phyloP scores from a whole-genome alignment of 805 yeast genomes.

The Kodamaea kakaduensis region DNA sequence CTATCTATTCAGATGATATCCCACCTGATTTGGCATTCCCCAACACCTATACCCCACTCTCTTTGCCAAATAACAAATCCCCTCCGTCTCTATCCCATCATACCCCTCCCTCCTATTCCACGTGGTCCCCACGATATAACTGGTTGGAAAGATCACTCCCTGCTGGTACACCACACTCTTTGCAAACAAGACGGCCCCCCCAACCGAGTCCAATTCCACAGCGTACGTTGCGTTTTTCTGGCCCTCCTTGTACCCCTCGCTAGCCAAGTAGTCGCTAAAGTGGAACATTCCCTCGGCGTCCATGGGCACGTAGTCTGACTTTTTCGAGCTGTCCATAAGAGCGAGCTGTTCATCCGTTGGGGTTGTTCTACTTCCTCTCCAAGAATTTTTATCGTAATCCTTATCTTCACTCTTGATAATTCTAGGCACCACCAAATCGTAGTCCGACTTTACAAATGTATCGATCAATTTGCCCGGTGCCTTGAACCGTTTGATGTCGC shows the following conservation, averaged over 20 bases:
- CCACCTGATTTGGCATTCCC: conserved; percentile 47
- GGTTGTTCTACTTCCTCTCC: conserved; percentile 36
- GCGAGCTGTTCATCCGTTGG: conserved; percentile 27
- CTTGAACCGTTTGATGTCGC: conserved; percentile 29
- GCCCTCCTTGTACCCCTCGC: conserved; percentile 8
- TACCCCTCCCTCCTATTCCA: conserved; percentile 48
- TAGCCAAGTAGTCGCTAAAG: conserved; percentile 18
- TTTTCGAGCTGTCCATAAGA: conserved; percentile 23
- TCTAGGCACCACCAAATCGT: conserved; percentile 38
- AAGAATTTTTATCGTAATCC: conserved; percentile 39
- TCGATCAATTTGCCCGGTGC: conserved; percentile 19
- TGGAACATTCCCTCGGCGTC: conserved; percentile 30
- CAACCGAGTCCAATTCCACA: conserved; percentile 44
- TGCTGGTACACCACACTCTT: conserved; percentile 42
- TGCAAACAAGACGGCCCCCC: conserved; percentile 47
- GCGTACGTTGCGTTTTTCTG: conserved; percentile 11
- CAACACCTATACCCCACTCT: conserved; percentile 44
- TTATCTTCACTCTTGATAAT: conserved; percentile 17
- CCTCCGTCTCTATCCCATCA: conserved; percentile 55
- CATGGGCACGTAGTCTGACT: conserved; percentile 31
- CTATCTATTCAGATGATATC: conserved; percentile 27
- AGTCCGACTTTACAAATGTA: conserved; percentile 24
- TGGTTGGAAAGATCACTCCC: conserved; percentile 45
- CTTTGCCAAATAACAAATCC: conserved; percentile 46
- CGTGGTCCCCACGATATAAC: conserved; percentile 42